Conservation (phyloP, 2,329 filamentous ascomycete genomes). For the Cladophialophora yegresii region DNA sequence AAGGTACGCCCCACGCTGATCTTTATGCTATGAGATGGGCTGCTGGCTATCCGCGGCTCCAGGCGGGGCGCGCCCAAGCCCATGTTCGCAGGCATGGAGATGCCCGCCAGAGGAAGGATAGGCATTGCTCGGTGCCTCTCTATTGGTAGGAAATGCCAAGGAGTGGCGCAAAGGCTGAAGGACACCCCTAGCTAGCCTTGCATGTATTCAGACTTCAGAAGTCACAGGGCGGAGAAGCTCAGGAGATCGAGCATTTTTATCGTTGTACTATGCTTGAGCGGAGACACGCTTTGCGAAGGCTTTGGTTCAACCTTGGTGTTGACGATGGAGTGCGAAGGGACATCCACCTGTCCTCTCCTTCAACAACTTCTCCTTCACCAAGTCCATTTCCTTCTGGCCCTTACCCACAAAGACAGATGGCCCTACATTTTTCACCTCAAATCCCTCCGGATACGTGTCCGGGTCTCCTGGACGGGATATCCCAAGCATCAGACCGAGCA, state of each 20-base stretch:
- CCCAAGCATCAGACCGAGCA: conserved; percentile 52
- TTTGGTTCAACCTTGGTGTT: background rate
- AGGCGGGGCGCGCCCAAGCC: conserved; percentile 2
- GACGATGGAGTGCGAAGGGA: conserved; percentile 46
- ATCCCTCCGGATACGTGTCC: conserved; percentile 52
- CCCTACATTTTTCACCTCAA: conserved; percentile 60
- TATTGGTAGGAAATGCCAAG: conserved; percentile 4
- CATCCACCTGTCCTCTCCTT: conserved; percentile 49
- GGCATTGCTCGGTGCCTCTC: conserved; percentile 4
- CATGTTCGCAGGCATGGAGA: conserved; percentile 20
- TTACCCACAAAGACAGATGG: conserved; percentile 58
- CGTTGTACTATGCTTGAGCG: background rate
- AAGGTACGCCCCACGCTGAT: conserved; percentile 19
- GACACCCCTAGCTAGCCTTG: background rate
- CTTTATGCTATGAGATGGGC: conserved; percentile 13
- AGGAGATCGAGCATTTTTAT: background rate
- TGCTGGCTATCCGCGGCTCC: conserved; percentile 24
- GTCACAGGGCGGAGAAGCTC: conserved; percentile 9
- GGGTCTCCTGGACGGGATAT: conserved; percentile 53
- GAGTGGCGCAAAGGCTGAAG: conserved; percentile 4
- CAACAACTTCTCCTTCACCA: conserved; percentile 44
- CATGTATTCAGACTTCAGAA: background rate
- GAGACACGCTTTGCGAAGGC: background rate
- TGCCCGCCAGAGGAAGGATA: conserved; percentile 19
- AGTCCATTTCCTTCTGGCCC: conserved; percentile 54